Evolutionary conservation across 768 basidiomycete genomes (phyloP), one percentile per base, ranked within the genome.

Genomic region (Porphyrellus cyaneotinctus): DNA sequence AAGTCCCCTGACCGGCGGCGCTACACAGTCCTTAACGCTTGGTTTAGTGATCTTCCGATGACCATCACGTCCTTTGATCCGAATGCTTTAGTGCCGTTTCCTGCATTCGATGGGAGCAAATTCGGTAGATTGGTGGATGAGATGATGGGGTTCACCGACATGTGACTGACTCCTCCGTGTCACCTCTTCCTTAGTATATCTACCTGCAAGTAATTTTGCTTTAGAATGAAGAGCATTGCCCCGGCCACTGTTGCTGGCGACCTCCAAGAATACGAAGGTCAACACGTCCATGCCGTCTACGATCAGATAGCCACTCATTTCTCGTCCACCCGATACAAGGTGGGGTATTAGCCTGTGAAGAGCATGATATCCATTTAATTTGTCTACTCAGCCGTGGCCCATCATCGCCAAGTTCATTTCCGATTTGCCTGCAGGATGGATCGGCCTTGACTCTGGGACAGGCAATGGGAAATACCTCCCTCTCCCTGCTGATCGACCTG

Each of bases 401-500:
- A 80, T 95, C 54, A 86, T 95, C 43, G 78, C 83, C 15, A 64
- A 71, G 37, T 97, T 95, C 68, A 75, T 97, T 23, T 75, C 79
- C 8, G 80, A 77, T 37, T 65, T 97, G 14, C 80, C 87, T 14
- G 72, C 83, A 18, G 87, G 91, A 23, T 91, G 84, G 74, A 74
- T 97, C 32, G 95, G 95, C 12, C 77, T 99, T 23, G 97, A 99
- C 68, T 88, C 91, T 23, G 97, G 97, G 6, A 92, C 92, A 23
- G 97, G 97, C 2, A 99, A 99, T 60, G 97, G 97, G 41, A 98
- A 99, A 78, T 98, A 98, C 72, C 80, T 98, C 2, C 85, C 89
- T 3, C 70, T 91, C 2, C 87, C 88, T 7, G 57, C 70, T 1
- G 83, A 89, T 44, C 76, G 80, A 15, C 83, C 83, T 6, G 73